Percentiles rank a stretch among this genome's conserved stretches.
Evolutionary conservation across 1,284 basidiomycete genomes (phyloP).

Genomic region (Trichosporon faecale): DNA sequence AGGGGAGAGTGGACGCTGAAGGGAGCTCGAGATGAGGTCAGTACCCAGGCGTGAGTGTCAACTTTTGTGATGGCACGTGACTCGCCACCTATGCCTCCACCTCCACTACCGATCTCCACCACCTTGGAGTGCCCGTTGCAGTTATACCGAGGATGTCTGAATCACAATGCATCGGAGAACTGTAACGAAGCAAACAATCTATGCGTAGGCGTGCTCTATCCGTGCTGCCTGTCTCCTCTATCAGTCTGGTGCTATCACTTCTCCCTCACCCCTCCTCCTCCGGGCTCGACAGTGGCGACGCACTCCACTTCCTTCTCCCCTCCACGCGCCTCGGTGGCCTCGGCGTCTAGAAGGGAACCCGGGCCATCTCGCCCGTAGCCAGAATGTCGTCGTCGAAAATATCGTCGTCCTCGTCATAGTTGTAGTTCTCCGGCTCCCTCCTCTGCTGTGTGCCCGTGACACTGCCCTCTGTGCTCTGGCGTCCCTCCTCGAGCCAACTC

Average conservation of each 20-base stretch:
- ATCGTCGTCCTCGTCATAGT: conserved; percentile 34
- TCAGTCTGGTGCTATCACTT: too few relatives aligned
- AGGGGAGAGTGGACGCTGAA: not conserved
- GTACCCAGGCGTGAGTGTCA: not conserved
- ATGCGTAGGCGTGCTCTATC: too few relatives aligned
- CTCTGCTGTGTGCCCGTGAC: conserved; percentile 21
- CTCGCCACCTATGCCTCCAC: too few relatives aligned
- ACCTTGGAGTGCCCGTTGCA: too few relatives aligned
- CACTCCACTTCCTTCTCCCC: not conserved
- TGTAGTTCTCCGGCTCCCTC: conserved; percentile 7
- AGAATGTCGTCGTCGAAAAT: conserved; percentile 73
- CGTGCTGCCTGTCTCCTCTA: too few relatives aligned
- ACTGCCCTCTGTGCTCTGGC: conserved; percentile 25
- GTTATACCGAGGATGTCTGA: too few relatives aligned
- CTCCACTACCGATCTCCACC: too few relatives aligned
- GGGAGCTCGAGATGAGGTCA: not conserved
- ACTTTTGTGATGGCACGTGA: not conserved
- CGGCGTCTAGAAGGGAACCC: conserved; percentile 65
- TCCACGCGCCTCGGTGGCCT: not conserved
- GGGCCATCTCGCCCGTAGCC: conserved; percentile 77
- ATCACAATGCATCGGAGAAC: too few relatives aligned
- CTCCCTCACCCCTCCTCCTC: not conserved
- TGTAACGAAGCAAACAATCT: too few relatives aligned
- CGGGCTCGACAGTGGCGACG: not conserved
- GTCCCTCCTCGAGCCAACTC: conserved; percentile 24